Evolutionary conservation across 2,329 filamentous ascomycete genomes (phyloP), one percentile per base, ranked within the genome.

Genomic region (Penicillium verrucosum): DNA sequence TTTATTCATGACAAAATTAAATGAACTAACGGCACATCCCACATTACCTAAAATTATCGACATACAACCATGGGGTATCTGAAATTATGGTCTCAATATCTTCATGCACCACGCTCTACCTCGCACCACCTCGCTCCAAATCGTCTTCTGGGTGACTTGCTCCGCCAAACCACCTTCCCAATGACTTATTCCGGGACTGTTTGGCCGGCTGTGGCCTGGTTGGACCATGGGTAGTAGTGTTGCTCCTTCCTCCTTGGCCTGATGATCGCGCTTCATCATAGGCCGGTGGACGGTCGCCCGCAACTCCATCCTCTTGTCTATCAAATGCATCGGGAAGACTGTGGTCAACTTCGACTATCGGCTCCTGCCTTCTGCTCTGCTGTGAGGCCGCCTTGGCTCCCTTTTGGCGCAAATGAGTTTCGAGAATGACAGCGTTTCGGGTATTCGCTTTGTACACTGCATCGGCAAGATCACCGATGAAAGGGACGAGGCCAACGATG

Each of bases 401-500:
- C 56, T 76, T 76, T 49, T 77, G 68, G 30, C 74, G 71, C 51
- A 81, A 63, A 57, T 78, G 67, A 42, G 73, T 72, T 48, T 81
- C 78, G 10, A 81, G 67, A 43, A 79, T 61, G 18, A 78, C 64
- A 4, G 76, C 77, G 60, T 79, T 81, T 56, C 73, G 70, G 12
- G 77, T 78, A 63, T 81, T 81, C 68, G 74, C 77, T 60, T 79
- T 79, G 63, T 77, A 80, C 25, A 77, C 60, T 1, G 77, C 78
- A 65, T 79, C 78, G 41, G 73, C 76, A 56, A 79, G 38, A 57
- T 81, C 78, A 44, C 79, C 80, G 14, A 81, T 60, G 57, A 82
- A 78, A 21, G 81, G 81, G 30, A 82, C 71, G 29, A 83, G 70
- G 38, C 80, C 79, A 51, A 84, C 71, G 43, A 78, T 36, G 51